Percentiles rank a stretch among this genome's conserved stretches.
These are phyloP conservation scores for Rhodotorula sp. DNA, from an alignment of 1,284 basidiomycete species.

Conservation along the genomic window DNA sequence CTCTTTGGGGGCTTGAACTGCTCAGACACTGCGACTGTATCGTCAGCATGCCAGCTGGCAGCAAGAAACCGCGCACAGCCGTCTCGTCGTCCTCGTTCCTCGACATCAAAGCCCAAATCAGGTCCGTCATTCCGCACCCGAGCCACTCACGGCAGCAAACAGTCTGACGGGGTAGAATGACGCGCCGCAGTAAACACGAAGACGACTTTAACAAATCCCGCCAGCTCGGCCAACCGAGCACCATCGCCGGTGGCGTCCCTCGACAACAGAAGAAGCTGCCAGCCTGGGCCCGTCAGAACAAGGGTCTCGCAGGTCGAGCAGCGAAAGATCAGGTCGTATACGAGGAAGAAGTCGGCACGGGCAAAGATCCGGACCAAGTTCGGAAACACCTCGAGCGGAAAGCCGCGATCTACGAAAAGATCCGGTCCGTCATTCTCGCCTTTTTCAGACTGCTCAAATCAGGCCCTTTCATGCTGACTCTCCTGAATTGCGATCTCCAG, in stretches of 20 bases:
- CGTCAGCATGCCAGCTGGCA: background rate
- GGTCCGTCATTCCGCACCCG: slow-evolving; percentile 11
- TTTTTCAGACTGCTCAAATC: background rate
- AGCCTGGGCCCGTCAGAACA: slow-evolving; percentile 31
- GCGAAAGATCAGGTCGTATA: slow-evolving; percentile 25
- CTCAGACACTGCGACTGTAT: background rate
- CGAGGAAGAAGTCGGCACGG: slow-evolving; percentile 20
- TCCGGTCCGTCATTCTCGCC: slow-evolving; percentile 17
- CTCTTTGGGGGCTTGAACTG: too few relatives aligned
- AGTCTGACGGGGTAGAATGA: background rate
- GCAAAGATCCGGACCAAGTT: slow-evolving; percentile 10
- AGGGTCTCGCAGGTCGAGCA: slow-evolving; percentile 14
- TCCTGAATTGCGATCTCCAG: background rate
- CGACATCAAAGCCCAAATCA: slow-evolving; percentile 33
- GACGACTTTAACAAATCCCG: slow-evolving; percentile 25
- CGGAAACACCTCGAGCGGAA: slow-evolving; percentile 39
- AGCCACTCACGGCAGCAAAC: background rate
- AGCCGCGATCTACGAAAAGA: slow-evolving; percentile 41
- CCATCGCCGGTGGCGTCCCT: slow-evolving; percentile 1
- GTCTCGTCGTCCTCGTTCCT: slow-evolving; percentile 29
- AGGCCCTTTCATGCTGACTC: background rate
- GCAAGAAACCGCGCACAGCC: slow-evolving; percentile 9
- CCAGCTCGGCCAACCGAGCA: background rate
- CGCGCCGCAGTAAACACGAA: slow-evolving; percentile 24
- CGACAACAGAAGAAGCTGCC: slow-evolving; percentile 13